Percentiles rank a stretch among this genome's conserved stretches.
Evolutionary conservation across 2,329 filamentous ascomycete genomes (phyloP).

Genomic region (Cladosporium phlei): DNA sequence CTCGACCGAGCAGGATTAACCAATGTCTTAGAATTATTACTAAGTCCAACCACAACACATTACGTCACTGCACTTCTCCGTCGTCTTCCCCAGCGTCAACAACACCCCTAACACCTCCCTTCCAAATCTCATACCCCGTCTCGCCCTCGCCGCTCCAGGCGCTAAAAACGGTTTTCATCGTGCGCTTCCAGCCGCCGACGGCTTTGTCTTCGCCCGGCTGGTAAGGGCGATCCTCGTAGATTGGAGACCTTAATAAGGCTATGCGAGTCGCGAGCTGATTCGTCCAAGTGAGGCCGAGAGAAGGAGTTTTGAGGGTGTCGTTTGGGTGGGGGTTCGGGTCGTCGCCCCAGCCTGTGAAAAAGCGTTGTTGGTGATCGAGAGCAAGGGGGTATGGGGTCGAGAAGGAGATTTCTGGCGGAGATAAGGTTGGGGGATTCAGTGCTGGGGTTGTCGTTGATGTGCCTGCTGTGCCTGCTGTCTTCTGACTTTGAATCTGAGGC

Average conservation of each 20-base stretch:
- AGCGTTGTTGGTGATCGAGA: conserved; percentile 85
- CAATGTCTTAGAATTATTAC: too few relatives aligned
- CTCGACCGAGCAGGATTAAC: background rate
- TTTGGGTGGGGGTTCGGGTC: conserved; percentile 22
- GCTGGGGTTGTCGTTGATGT: background rate
- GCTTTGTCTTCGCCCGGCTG: conserved; percentile 39
- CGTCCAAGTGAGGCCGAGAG: conserved; percentile 83
- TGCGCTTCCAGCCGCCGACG: conserved; percentile 62
- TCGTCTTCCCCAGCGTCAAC: too few relatives aligned
- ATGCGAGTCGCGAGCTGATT: conserved; percentile 82
- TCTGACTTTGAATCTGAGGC: conserved; percentile 15
- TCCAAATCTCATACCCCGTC: conserved; percentile 70
- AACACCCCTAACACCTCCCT: conserved; percentile 50
- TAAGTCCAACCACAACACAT: too few relatives aligned
- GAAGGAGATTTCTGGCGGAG: conserved; percentile 24
- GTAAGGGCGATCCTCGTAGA: conserved; percentile 40
- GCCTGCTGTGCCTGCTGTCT: conserved; percentile 19
- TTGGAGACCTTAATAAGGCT: conserved; percentile 68
- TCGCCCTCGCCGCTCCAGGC: conserved; percentile 62
- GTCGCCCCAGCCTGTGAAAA: conserved; percentile 95
- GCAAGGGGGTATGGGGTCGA: conserved; percentile 55
- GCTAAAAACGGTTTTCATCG: conserved; percentile 86
- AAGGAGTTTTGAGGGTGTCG: conserved; percentile 69
- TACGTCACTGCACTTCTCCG: too few relatives aligned
- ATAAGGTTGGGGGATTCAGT: background rate